These are phyloP conservation scores for Puccinia horiana DNA, from an alignment of 1,284 basidiomycete genomes.

Conservation along the genomic window DNA sequence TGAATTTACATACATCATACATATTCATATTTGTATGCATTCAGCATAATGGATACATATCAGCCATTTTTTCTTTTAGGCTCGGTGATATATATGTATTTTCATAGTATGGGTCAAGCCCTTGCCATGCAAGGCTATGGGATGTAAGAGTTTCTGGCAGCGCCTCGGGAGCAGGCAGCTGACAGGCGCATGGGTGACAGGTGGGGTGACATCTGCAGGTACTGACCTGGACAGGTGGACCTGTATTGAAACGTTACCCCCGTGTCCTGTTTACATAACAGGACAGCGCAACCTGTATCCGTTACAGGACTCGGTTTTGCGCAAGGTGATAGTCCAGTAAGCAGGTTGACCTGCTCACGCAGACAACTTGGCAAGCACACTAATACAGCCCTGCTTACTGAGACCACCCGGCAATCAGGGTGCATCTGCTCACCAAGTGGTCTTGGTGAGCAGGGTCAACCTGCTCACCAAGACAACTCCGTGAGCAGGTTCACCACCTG, in stretches of 20 bases:
- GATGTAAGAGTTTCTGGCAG: not conserved
- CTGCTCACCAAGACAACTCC: no score
- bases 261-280: not conserved
- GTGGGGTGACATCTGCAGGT: not conserved
- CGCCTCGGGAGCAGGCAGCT: not conserved
- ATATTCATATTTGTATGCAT: not conserved
- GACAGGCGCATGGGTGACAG: not conserved
- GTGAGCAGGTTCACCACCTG: no score
- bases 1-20: not conserved
- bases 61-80: not conserved
- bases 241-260: not conserved
- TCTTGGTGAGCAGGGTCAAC: no score
- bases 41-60: not conserved
- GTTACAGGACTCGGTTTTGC: not conserved
- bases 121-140: not conserved
- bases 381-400: no score
- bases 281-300: not conserved
- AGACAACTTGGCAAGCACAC: no score
- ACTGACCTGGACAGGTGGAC: not conserved
- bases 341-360: no score
- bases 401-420: no score
- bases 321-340: no score
- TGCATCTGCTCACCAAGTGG: no score
- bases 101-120: not conserved
- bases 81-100: not conserved